These are phyloP conservation scores for Fusarium ramigenum DNA, from an alignment of 2,329 filamentous ascomycete species.

Conservation along the genomic window DNA sequence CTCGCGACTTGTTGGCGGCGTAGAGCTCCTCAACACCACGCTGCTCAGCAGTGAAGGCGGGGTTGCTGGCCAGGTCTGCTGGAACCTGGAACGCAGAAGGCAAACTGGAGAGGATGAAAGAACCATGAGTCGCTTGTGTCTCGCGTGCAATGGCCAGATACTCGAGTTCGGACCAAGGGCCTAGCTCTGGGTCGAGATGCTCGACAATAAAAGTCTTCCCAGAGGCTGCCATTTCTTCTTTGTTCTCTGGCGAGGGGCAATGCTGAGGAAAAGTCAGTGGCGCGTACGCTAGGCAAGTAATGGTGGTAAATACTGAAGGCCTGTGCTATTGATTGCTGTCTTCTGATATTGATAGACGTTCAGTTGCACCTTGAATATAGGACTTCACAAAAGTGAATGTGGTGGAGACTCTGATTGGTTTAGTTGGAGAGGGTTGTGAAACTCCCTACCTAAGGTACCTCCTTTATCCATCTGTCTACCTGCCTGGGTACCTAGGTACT, in stretches of 20 bases:
- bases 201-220: conserved; percentile 90
- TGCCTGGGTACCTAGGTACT: neutral
- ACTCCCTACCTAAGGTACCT: conserved; percentile 10
- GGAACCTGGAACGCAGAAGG: conserved; percentile 75
- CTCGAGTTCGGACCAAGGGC: conserved; percentile 92
- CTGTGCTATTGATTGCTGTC: neutral
- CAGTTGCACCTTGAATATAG: neutral
- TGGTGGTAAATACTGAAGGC: conserved; percentile 8
- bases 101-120: conserved; percentile 85
- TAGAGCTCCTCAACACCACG: conserved; percentile 87
- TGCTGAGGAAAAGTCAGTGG: conserved; percentile 2
- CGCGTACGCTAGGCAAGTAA: conserved; percentile 8
- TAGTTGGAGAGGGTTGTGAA: conserved; percentile 28
- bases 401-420: conserved; percentile 22
- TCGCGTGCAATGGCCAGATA: conserved; percentile 89
- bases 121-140: conserved; percentile 70
- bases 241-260: conserved; percentile 21
- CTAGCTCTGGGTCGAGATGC: conserved; percentile 94
- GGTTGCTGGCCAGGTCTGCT: conserved; percentile 60
- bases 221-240: conserved; percentile 49
- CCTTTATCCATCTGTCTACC: neutral
- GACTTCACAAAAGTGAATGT: conserved; percentile 18
- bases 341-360: neutral
- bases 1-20: conserved; percentile 73
- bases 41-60: conserved; percentile 76